Base-by-base conservation (phyloP, 2,329 filamentous ascomycete genomes). In the Xylariaceae sp. region DNA sequence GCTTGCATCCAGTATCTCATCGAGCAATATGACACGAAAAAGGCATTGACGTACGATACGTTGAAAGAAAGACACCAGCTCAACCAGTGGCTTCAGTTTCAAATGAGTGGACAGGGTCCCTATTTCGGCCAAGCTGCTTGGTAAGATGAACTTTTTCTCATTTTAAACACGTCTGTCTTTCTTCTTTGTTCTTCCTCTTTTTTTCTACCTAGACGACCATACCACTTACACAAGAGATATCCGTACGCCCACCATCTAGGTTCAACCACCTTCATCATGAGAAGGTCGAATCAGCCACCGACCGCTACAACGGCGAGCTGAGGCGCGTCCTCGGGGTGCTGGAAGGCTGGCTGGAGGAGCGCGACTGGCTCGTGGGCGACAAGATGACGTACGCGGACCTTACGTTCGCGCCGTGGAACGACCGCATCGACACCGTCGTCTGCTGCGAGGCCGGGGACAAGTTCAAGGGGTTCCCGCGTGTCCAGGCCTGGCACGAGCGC, bases 61-160 rank as follows among this genome's bases (percentile, higher is more conserved):
- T 50, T 58, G 3, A 56, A 54, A 0, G 60, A 66, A 34, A 57
- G 57, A 36, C 57, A 60, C 28, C 51, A 54, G 1, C 41, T 54
- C 13, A 58, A 60, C 39, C 63, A 67, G 43, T 73, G 60, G 54
- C 51, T 69, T 9, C 54, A 62, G 39, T 73, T 65, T 41, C 63
- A 66, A 34, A 59, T 59, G 47, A 64, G 60, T 12, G 62, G 63
- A 12, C 63, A 65, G 50, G 63, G 63, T 1, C 64, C 63, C 2
- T 66, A 66, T 40, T 66, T 50, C 31, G 31, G 61, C 59, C 48
- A 41, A 11, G 13, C 4, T 1, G 9, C 15, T 16, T 44, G 46
- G n/a, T n/a, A n/a, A n/a, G n/a, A n/a, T n/a, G n/a, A n/a, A n/a
- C n/a, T n/a, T n/a, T n/a, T n/a, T n/a, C n/a, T n/a, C n/a, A n/a